Evolutionary conservation across 1,284 basidiomycete genomes (phyloP).

Genomic region (Mycena citricolor): DNA sequence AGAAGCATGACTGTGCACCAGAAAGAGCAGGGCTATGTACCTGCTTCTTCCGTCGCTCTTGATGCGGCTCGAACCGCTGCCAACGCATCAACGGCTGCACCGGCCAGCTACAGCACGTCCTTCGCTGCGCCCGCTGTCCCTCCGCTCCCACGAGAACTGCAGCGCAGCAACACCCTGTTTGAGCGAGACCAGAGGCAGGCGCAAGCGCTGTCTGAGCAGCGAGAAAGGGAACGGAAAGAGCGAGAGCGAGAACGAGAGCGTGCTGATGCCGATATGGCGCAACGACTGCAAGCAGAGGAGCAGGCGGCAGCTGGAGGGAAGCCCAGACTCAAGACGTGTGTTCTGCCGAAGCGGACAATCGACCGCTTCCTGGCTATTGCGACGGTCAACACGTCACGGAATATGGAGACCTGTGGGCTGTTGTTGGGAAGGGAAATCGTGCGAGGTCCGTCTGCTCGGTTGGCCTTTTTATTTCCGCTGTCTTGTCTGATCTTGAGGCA

Average conservation of each 20-base stretch:
- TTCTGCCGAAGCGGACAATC: conserved; percentile 68
- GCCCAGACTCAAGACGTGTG: conserved; percentile 54
- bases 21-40: conserved; percentile 62
- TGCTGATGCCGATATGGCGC: background rate
- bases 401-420: conserved; percentile 50
- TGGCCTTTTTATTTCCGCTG: background rate
- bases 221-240: background rate
- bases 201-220: background rate
- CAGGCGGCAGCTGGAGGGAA: conserved; percentile 20
- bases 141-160: background rate
- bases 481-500: background rate
- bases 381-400: conserved; percentile 44
- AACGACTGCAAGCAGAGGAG: conserved; percentile 1
- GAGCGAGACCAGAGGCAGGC: conserved; percentile 1
- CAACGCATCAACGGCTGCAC: background rate
- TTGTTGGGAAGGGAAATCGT: conserved; percentile 35
- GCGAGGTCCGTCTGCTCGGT: background rate
- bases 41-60: conserved; percentile 28
- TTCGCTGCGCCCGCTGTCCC: background rate
- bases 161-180: background rate
- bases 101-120: background rate
- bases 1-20: conserved; percentile 70
- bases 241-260: background rate
- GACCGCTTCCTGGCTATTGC: conserved; percentile 71
- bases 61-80: conserved; percentile 4